Percentiles rank a stretch among this genome's conserved stretches.
phyloP scores from a whole-genome alignment of 1,284 basidiomycete species.

The Athelia psychrophila region DNA sequence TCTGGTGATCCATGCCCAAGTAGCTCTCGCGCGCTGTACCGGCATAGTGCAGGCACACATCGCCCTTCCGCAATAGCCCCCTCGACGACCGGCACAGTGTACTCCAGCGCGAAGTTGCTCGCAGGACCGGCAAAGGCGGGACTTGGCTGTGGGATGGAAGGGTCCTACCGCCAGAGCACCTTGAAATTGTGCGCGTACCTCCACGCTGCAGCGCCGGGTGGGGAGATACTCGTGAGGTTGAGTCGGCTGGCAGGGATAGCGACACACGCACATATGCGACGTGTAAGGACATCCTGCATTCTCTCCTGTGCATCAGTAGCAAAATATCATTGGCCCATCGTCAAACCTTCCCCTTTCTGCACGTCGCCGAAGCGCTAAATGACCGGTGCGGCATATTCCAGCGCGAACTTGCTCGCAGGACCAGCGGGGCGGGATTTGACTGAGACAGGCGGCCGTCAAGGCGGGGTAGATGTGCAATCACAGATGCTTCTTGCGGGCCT shows the following conservation, averaged over 20 bases:
- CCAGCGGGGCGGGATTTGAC: slow-evolving; percentile 26
- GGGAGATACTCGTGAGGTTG: too few species aligned
- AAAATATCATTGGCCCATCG: slow-evolving; percentile 81
- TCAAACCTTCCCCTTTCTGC: slow-evolving; percentile 54
- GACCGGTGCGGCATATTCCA: slow-evolving; percentile 38
- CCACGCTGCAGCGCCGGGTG: too few species aligned
- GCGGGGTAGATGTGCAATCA: slow-evolving; percentile 75
- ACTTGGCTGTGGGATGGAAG: too few species aligned
- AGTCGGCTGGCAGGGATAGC: too few species aligned
- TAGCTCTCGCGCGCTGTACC: too few species aligned
- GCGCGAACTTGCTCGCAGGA: slow-evolving; percentile 44
- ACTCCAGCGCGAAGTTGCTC: slow-evolving; percentile 47
- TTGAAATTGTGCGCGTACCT: too few species aligned
- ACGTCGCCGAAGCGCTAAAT: slow-evolving; percentile 37
- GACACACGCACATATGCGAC: too few species aligned
- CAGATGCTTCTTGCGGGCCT: slow-evolving; percentile 61
- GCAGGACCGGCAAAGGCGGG: slow-evolving; percentile 29
- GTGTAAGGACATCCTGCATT: slow-evolving; percentile 64
- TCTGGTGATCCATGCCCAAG: too few species aligned
- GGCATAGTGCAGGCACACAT: too few species aligned
- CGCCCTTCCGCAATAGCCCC: too few species aligned
- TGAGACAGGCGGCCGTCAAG: slow-evolving; percentile 53
- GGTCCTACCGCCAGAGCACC: too few species aligned
- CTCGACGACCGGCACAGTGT: slow-evolving; percentile 38
- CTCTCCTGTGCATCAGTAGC: slow-evolving; percentile 68